phyloP scores from a whole-genome alignment of 192 early-diverging fungal species.

The Backusella tuberculispora region DNA sequence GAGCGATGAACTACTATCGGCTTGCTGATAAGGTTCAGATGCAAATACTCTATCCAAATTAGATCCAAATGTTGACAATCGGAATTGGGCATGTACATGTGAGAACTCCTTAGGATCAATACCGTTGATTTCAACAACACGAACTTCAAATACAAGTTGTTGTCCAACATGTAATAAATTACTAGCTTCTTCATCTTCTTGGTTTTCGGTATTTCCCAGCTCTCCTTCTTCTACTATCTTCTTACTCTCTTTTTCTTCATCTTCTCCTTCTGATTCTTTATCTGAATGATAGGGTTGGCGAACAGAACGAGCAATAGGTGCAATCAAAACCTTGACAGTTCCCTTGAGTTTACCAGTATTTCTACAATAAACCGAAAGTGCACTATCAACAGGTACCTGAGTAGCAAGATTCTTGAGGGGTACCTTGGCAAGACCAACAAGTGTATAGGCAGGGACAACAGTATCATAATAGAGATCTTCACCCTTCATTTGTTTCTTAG shows the following conservation, averaged over 20 bases:
- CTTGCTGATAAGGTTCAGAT: conserved; percentile 55
- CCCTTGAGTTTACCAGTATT: conserved; percentile 48
- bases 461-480: conserved; percentile 63
- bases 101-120: conserved; percentile 61
- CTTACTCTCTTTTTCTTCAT: neutral
- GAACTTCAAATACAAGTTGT: conserved; percentile 66
- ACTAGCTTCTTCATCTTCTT: neutral
- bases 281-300: neutral
- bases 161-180: conserved; percentile 51
- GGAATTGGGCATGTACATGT: conserved; percentile 77
- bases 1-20: conserved; percentile 31
- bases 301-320: conserved; percentile 40
- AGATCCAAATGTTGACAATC: conserved; percentile 60
- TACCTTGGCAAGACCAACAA: conserved; percentile 53
- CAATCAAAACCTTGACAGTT: conserved; percentile 45
- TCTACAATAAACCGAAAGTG: conserved; percentile 46
- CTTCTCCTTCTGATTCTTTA: neutral
- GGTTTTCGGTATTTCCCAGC: neutral
- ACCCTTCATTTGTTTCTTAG: conserved; percentile 56
- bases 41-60: conserved; percentile 56
- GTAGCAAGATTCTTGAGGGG: conserved; percentile 45
- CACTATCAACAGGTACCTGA: conserved; percentile 47
- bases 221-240: neutral
- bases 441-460: conserved; percentile 48
- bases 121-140: conserved; percentile 58